Conservation (phyloP, 345 rosid species). For the Nasturtium officinale region DNA sequence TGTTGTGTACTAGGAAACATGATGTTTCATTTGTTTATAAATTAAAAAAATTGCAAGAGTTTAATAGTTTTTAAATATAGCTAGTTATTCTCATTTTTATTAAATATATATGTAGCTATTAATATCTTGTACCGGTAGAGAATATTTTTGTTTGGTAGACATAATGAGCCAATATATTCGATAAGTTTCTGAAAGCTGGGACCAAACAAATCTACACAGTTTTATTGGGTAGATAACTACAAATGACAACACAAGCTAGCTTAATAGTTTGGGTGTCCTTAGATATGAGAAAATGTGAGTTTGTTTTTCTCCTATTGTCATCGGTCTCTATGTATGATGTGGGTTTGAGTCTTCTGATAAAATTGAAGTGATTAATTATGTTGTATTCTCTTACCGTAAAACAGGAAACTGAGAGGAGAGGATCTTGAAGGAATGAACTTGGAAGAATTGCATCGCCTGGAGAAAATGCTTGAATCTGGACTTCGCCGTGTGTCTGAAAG, state of each 20-base stretch:
- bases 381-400: not conserved
- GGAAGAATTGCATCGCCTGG: conserved; percentile 73
- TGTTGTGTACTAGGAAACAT: not conserved
- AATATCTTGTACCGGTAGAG: not conserved
- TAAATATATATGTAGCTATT: not conserved
- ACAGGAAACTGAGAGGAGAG: conserved; percentile 89
- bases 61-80: not conserved
- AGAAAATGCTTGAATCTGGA: conserved; percentile 78
- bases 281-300: not conserved
- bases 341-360: not conserved
- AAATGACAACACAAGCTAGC: not conserved
- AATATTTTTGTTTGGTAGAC: not conserved
- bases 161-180: not conserved
- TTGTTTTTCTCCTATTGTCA: not conserved
- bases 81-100: not conserved
- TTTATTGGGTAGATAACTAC: not conserved
- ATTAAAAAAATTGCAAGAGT: not conserved
- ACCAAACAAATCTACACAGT: not conserved
- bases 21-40: not conserved
- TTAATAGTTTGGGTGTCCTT: not conserved
- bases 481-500: conserved; percentile 68
- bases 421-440: conserved; percentile 76
- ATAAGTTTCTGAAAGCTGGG: not conserved
- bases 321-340: conserved; percentile 23
- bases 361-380: not conserved